Conservation (phyloP, 2,329 filamentous ascomycete genomes). For the Fusarium mangiferae region DNA sequence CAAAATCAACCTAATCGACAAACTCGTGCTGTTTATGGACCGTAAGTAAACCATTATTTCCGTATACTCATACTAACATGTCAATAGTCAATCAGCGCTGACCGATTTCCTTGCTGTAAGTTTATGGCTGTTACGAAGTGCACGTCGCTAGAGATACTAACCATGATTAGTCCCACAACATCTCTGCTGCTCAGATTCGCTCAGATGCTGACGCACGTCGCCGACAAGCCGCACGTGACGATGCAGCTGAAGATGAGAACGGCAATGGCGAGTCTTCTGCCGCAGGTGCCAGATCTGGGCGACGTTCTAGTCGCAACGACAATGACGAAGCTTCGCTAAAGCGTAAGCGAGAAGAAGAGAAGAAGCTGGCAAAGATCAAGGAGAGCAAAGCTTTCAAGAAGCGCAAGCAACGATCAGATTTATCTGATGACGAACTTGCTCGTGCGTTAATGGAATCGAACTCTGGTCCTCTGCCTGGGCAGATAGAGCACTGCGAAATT, state of each 20-base stretch:
- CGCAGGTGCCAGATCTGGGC: conserved; percentile 34
- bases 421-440: conserved; percentile 60
- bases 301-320: conserved; percentile 44
- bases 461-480: conserved; percentile 74
- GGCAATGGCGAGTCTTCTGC: conserved; percentile 35
- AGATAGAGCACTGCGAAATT: conserved; percentile 87
- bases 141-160: conserved; percentile 30
- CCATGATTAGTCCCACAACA: conserved; percentile 71
- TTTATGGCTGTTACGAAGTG: not conserved
- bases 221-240: conserved; percentile 49
- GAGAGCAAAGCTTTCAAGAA: conserved; percentile 67
- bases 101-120: conserved; percentile 64
- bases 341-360: conserved; percentile 58
- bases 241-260: conserved; percentile 32
- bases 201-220: conserved; percentile 60
- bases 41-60: conserved; percentile 44
- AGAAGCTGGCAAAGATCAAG: conserved; percentile 70
- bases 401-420: conserved; percentile 54
- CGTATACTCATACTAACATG: not conserved
- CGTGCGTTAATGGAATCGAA: conserved; percentile 59
- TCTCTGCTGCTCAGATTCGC: conserved; percentile 69
- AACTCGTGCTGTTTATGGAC: conserved; percentile 51
- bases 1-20: conserved; percentile 32
- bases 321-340: conserved; percentile 41
- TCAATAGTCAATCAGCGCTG: conserved; percentile 59